phyloP scores from a whole-genome alignment of 2,329 filamentous ascomycete species.

The Microsporum ferrugineum region DNA sequence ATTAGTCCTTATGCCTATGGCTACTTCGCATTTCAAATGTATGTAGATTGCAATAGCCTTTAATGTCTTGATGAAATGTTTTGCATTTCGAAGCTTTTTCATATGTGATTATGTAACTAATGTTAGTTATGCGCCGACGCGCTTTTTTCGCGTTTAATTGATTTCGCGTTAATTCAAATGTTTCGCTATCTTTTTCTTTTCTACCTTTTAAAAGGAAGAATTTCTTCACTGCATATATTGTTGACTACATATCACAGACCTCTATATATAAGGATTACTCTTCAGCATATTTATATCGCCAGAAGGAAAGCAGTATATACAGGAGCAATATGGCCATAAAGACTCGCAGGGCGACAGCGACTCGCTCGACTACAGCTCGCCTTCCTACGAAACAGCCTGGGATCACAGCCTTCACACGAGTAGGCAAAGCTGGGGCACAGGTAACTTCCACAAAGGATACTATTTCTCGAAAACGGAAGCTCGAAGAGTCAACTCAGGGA shows the following conservation, averaged over 20 bases:
- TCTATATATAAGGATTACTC: not conserved
- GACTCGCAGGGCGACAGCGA: slow-evolving; percentile 1
- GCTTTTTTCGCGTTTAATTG: not conserved
- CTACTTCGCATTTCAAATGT: not conserved
- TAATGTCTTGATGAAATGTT: not conserved
- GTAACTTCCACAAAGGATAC: slow-evolving; percentile 18
- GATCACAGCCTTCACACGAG: slow-evolving; percentile 35
- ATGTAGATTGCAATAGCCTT: not conserved
- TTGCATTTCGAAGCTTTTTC: no score
- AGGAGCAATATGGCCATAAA: slow-evolving; percentile 6
- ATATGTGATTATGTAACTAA: not conserved
- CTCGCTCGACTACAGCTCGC: slow-evolving; percentile 15
- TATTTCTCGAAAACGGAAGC: slow-evolving; percentile 31
- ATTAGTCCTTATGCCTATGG: not conserved
- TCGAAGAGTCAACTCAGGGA: slow-evolving; percentile 15
- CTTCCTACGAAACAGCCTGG: slow-evolving; percentile 28
- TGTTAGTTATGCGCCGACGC: not conserved
- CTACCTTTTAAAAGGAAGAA: not conserved
- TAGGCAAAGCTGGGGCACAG: slow-evolving; percentile 32
- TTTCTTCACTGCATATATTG: not conserved
- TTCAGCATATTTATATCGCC: not conserved
- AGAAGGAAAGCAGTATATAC: not conserved
- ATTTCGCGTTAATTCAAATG: not conserved
- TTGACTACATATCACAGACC: not conserved
- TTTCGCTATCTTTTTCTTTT: not conserved